Base-by-base conservation (phyloP, 2,329 filamentous ascomycete species). In the Thelonectria discophora region DNA sequence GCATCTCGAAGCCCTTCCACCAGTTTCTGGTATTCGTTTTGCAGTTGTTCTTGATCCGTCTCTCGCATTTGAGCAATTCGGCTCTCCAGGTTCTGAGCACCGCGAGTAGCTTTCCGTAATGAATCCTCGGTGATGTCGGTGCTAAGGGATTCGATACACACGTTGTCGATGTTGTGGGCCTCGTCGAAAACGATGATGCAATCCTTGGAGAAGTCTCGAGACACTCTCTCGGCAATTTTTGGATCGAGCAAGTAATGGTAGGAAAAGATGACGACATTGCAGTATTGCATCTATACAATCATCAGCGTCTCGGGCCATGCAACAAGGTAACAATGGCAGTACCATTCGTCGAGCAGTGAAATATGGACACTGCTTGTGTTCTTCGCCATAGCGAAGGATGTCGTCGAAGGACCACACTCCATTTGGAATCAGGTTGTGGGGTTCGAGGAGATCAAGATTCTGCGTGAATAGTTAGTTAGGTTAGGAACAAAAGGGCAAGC, bases 261-360 rank as follows among this genome's bases (percentile, higher is more conserved):
- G 0, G 95, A 99, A 80, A 99, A 99, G 69, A 99, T 99, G 73
- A 99, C 97, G 74, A 99, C 93, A 75, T 99, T 98, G 84, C 95
- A 99, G 74, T 94, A 98, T 72, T 95, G 90, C 94, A 99, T 98
- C 90, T 93, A 66, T 13, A 32, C 9, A 32, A 13, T 27, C 53
- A 63, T 66, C 20, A 69, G 62, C 24, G 39, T 18, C 17, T 18
- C 10, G 17, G 7, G 17, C 5, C 13, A 17, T 18, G 12, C 10
- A 13, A 13, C 7, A 13, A 9, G 17, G 20, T 17, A 15, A 15
- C 17, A 9, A 47, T 13, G 42, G 18, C 55, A 82, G 72, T 78
- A 92, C 91, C 95, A 99, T 99, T 66, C 95, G 88, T 60, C 95
- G 86, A 13, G 93, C 92, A 13, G 94, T 97, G 72, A 99, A 99